Conservation (phyloP, 1,139 yeast genomes). For the Nakaseomyces bracarensis region DNA sequence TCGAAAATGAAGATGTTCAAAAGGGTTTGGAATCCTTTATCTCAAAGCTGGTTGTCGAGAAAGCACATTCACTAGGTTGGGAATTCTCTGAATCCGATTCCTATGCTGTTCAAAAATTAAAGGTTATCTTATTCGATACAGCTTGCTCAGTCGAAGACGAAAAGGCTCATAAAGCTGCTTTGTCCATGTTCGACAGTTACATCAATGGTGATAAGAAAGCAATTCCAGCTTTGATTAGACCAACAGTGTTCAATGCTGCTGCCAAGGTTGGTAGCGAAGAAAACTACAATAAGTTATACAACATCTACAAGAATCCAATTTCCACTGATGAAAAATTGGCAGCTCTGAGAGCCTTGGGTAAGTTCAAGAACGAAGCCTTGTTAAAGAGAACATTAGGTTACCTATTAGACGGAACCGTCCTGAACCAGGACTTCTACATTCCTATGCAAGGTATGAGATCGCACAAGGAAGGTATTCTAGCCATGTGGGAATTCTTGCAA, state of each 20-base stretch:
- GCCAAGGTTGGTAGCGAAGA: conserved; percentile 59
- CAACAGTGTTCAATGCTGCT: conserved; percentile 56
- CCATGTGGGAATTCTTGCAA: conserved; percentile 70
- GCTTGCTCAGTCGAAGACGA: conserved; percentile 58
- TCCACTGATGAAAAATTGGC: conserved; percentile 67
- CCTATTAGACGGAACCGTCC: conserved; percentile 57
- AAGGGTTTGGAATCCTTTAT: conserved; percentile 54
- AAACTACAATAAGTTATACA: conserved; percentile 55
- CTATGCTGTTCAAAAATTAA: conserved; percentile 67
- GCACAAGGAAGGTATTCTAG: conserved; percentile 51
- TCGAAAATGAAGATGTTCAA: conserved; percentile 50
- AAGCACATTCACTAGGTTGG: conserved; percentile 62
- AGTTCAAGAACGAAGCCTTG: conserved; percentile 50
- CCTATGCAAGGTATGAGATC: conserved; percentile 67
- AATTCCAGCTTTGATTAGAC: conserved; percentile 74
- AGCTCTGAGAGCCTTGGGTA: conserved; percentile 70
- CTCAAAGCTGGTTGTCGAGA: conserved; percentile 51
- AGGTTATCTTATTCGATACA: conserved; percentile 59
- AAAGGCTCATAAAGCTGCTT: conserved; percentile 45
- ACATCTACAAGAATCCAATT: conserved; percentile 57
- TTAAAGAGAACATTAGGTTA: conserved; percentile 53
- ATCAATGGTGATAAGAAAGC: conserved; percentile 56
- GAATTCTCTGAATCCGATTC: conserved; percentile 53
- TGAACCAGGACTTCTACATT: conserved; percentile 77
- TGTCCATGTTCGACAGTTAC: conserved; percentile 50